Percentiles rank a stretch among this genome's conserved stretches.
phyloP scores from a whole-genome alignment of 331 rosid genomes.

The Pyrus hybrid region DNA sequence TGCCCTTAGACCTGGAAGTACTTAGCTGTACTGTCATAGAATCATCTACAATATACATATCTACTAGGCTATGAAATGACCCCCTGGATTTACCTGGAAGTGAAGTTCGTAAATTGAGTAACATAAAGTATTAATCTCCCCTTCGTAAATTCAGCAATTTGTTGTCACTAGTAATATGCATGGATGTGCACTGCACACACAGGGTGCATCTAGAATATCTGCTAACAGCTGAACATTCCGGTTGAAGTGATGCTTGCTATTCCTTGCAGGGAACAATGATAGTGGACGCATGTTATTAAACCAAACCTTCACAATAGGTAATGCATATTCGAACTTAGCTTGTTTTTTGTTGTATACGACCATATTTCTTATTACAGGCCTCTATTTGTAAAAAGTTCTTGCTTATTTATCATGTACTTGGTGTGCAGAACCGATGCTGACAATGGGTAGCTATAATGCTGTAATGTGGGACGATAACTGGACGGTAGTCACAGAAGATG shows the following conservation, averaged over 20 bases:
- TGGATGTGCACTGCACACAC: not conserved
- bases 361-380: not conserved
- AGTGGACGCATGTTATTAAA: conserved; percentile 70
- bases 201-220: conserved; percentile 1
- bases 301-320: conserved; percentile 97
- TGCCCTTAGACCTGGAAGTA: not conserved
- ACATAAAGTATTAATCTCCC: not conserved
- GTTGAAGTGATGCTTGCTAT: conserved; percentile 11
- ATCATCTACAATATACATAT: not conserved
- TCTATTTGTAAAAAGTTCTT: not conserved
- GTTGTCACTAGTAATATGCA: not conserved
- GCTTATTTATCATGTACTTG: not conserved
- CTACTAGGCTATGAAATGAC: not conserved
- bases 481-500: conserved; percentile 88
- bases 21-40: not conserved
- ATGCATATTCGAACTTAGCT: conserved; percentile 1
- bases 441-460: conserved; percentile 77
- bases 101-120: not conserved
- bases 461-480: conserved; percentile 87
- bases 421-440: conserved; percentile 88
- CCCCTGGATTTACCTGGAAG: not conserved
- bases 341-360: not conserved
- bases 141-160: not conserved
- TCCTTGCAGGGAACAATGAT: conserved; percentile 78
- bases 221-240: conserved; percentile 5